Conservation (phyloP, 192 early-diverging fungal genomes). For the Coemansia asiatica region DNA sequence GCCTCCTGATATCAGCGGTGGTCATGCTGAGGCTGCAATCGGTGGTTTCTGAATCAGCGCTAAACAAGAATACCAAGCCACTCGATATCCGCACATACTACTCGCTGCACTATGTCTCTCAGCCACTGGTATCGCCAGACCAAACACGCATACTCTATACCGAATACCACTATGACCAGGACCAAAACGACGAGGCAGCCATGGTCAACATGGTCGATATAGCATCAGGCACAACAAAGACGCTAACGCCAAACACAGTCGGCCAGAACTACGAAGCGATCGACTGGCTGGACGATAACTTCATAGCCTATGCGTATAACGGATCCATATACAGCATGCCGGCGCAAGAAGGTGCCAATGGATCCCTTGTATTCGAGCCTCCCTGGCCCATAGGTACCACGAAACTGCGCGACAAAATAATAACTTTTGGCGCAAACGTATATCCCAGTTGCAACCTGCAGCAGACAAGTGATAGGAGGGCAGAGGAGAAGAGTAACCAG, state of each 20-base stretch:
- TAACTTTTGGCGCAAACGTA: constrained; percentile 42
- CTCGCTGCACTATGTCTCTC: constrained; percentile 21
- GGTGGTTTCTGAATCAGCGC: background rate
- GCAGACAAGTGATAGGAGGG: constrained; percentile 43
- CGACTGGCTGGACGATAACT: constrained; percentile 29
- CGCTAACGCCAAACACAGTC: constrained; percentile 12
- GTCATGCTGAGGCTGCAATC: background rate
- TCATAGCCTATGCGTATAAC: constrained; percentile 30
- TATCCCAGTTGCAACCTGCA: constrained; percentile 56
- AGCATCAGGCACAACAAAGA: constrained; percentile 5
- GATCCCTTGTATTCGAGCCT: constrained; percentile 17
- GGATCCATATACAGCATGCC: constrained; percentile 15
- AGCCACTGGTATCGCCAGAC: constrained; percentile 33
- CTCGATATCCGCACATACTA: constrained; percentile 30
- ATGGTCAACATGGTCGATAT: constrained; percentile 27
- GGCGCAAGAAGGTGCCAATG: constrained; percentile 1
- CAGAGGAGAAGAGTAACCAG: constrained; percentile 28
- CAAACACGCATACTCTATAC: constrained; percentile 17
- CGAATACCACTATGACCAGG: constrained; percentile 24
- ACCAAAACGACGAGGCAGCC: constrained; percentile 24
- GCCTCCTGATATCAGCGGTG: background rate
- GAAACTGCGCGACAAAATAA: background rate
- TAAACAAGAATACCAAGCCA: constrained; percentile 18
- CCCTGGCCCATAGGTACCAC: constrained; percentile 10
- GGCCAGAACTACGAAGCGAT: constrained; percentile 22